These are phyloP conservation scores for Aspergillus cavernicola DNA, from an alignment of 495 filamentous ascomycete species.

Conservation along the genomic window DNA sequence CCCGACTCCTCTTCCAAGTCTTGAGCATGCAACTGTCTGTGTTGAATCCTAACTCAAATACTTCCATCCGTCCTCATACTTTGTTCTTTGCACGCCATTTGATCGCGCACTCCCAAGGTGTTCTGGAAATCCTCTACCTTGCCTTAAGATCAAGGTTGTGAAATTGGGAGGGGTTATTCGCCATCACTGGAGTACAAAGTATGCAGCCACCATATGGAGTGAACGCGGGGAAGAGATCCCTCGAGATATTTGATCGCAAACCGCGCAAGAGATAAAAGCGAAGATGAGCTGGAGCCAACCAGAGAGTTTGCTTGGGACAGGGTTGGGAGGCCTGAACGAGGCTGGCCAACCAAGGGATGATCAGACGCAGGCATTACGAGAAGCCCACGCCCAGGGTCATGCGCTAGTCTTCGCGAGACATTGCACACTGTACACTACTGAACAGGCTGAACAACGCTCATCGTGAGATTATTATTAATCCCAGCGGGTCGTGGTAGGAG, in stretches of 20 bases:
- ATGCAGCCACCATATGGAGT: background rate
- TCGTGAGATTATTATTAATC: background rate
- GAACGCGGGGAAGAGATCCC: slow-evolving; percentile 6
- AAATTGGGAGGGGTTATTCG: background rate
- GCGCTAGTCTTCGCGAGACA: background rate
- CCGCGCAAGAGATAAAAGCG: slow-evolving; percentile 10
- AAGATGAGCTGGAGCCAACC: slow-evolving; percentile 3
- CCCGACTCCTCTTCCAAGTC: background rate
- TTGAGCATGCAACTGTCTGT: background rate
- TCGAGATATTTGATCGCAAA: slow-evolving; percentile 8
- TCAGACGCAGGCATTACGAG: slow-evolving; percentile 6
- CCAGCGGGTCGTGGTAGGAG: background rate
- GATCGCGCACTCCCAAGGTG: no score
- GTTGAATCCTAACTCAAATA: no score
- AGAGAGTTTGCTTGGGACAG: background rate
- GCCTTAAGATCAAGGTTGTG: background rate
- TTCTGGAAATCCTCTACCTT: no score
- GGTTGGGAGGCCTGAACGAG: slow-evolving; percentile 1
- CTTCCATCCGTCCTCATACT: no score
- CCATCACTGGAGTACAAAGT: background rate
- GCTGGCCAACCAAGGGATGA: slow-evolving; percentile 3
- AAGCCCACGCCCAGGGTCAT: background rate
- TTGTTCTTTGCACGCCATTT: no score
- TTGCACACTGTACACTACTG: no score
- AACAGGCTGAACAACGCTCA: background rate